phyloP scores from a whole-genome alignment of 1,284 basidiomycete species.

The Ganoderma lingzhi region DNA sequence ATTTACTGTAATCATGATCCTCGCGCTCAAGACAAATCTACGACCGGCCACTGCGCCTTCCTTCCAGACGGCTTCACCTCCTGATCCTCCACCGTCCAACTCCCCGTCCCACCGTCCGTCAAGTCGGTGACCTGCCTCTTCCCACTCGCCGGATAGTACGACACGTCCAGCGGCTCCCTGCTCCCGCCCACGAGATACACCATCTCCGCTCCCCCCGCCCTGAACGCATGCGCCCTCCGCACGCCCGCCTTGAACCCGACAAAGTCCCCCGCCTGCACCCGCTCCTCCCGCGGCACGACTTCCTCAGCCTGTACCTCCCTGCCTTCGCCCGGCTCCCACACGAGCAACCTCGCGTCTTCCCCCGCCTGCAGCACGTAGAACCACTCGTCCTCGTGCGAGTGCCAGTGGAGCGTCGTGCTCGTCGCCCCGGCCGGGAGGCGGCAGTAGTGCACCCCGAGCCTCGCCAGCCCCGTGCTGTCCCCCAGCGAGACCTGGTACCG shows the following conservation, averaged over 20 bases:
- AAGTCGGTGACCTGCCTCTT: conserved; percentile 29
- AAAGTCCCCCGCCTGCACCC: conserved; percentile 38
- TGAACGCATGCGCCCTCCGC: conserved; percentile 35
- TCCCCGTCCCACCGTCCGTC: conserved; percentile 10
- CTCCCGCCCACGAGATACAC: conserved; percentile 40
- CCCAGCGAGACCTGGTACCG: conserved; percentile 36
- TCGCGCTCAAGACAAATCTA: background rate
- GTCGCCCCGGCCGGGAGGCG: conserved; percentile 35
- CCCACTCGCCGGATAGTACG: conserved; percentile 33
- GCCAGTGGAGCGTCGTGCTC: conserved; percentile 40
- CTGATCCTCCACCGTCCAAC: conserved; percentile 29
- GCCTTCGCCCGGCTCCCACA: conserved; percentile 26
- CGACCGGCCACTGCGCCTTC: conserved; percentile 1
- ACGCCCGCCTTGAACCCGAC: conserved; percentile 38
- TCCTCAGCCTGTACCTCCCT: background rate
- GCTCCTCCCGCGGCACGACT: conserved; percentile 30
- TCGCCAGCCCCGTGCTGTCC: conserved; percentile 36
- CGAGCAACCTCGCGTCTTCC: conserved; percentile 31
- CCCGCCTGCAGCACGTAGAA: conserved; percentile 41
- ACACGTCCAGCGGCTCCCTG: conserved; percentile 35
- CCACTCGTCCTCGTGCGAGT: conserved; percentile 41
- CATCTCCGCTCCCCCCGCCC: conserved; percentile 33
- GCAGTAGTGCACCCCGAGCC: conserved; percentile 39
- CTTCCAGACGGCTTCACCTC: conserved; percentile 15
- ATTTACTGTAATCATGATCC: background rate